Percentiles rank a stretch among this genome's conserved stretches.
These are phyloP conservation scores for Oryza nivara DNA, from an alignment of 176 grass and related monocot genomes.

Conservation along the genomic window DNA sequence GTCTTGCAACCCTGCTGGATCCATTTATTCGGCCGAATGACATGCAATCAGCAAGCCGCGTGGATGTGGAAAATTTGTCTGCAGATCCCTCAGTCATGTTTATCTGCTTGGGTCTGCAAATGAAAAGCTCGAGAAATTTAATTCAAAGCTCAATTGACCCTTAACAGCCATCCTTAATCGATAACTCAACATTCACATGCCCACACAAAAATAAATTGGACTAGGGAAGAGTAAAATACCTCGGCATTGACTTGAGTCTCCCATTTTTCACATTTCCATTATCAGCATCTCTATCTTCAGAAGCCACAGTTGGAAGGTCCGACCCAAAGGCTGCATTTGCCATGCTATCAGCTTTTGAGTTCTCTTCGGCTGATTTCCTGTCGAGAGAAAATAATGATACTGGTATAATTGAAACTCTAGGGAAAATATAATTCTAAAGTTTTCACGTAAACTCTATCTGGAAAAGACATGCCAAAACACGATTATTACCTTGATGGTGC, in stretches of 20 bases:
- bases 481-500: conserved; percentile 45
- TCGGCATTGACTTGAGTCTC: conserved; percentile 40
- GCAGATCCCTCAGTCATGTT: conserved; percentile 32
- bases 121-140: background rate
- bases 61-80: conserved; percentile 25
- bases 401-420: background rate
- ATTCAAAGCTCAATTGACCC: background rate
- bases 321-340: conserved; percentile 15
- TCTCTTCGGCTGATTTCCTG: conserved; percentile 39
- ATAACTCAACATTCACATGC: background rate
- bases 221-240: conserved; percentile 21
- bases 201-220: background rate
- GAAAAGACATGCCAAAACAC: background rate
- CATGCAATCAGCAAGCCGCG: conserved; percentile 38
- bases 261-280: conserved; percentile 31
- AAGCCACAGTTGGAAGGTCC: conserved; percentile 19
- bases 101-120: conserved; percentile 44
- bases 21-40: conserved; percentile 42
- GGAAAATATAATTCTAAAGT: conserved; percentile 8
- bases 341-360: conserved; percentile 29
- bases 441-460: background rate
- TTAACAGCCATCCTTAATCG: background rate
- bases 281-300: conserved; percentile 35
- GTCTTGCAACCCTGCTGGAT: conserved; percentile 13
- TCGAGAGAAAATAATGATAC: background rate